Evolutionary conservation across 2,329 filamentous ascomycete species (phyloP).

Genomic region (Diaporthe citri): DNA sequence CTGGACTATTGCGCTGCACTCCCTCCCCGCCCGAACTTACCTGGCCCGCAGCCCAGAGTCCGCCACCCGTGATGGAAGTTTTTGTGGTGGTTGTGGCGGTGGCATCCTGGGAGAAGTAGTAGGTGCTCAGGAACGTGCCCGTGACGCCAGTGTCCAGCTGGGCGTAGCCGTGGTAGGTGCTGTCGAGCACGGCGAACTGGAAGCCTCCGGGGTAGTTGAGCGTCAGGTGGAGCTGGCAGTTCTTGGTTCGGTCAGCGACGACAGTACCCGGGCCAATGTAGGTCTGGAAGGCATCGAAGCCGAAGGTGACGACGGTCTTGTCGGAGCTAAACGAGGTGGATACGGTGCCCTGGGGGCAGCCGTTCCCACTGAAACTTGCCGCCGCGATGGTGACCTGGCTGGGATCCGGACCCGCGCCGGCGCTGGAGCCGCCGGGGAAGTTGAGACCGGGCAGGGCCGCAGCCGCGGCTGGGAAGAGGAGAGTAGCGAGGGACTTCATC

Average conservation of each 20-base stretch:
- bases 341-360: slow-evolving; percentile 58
- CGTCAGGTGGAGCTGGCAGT: slow-evolving; percentile 61
- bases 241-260: slow-evolving; percentile 56
- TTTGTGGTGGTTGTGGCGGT: slow-evolving; percentile 57
- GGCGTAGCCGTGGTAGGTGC: slow-evolving; percentile 63
- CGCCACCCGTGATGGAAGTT: slow-evolving; percentile 58
- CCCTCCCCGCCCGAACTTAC: slow-evolving; percentile 43
- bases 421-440: slow-evolving; percentile 43
- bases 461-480: slow-evolving; percentile 53
- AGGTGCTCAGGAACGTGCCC: slow-evolving; percentile 60
- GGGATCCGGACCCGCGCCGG: slow-evolving; percentile 53
- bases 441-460: slow-evolving; percentile 49
- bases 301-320: slow-evolving; percentile 60
- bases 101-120: slow-evolving; percentile 62
- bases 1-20: not conserved
- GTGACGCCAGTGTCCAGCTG: slow-evolving; percentile 59
- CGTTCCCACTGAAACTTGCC: slow-evolving; percentile 57
- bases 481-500: slow-evolving; percentile 53
- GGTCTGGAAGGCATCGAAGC: slow-evolving; percentile 61
- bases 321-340: slow-evolving; percentile 58
- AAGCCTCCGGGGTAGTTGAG: slow-evolving; percentile 61
- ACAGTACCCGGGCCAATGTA: slow-evolving; percentile 58
- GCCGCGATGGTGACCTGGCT: slow-evolving; percentile 56
- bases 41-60: slow-evolving; percentile 56
- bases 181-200: slow-evolving; percentile 60